phyloP scores from a whole-genome alignment of 2,329 filamentous ascomycete genomes.

The Akanthomyces muscarius region DNA sequence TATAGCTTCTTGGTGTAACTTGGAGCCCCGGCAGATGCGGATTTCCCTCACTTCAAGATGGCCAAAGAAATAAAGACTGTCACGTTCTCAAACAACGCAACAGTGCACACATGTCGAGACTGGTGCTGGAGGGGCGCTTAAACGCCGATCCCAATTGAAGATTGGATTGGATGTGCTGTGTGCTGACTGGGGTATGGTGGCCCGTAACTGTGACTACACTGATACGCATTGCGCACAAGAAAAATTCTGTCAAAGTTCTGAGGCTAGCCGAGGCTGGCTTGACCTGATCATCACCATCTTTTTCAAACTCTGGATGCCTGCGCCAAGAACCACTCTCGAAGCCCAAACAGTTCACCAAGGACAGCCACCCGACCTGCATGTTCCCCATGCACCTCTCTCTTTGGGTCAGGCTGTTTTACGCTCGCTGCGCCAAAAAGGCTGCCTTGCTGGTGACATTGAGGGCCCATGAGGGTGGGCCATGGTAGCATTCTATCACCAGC shows the following conservation, averaged over 20 bases:
- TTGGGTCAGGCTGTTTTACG: conserved; percentile 7
- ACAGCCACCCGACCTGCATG: neutral
- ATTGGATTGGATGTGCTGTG: neutral
- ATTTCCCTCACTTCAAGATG: neutral
- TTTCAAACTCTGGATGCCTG: neutral
- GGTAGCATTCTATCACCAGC: neutral
- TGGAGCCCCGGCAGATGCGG: conserved; percentile 2
- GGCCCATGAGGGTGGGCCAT: neutral
- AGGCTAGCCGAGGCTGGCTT: conserved; percentile 12
- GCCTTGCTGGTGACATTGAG: neutral
- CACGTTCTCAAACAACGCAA: neutral
- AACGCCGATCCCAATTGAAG: conserved; percentile 15
- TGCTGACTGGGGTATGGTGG: neutral
- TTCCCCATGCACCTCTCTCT: neutral
- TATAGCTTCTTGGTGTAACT: neutral
- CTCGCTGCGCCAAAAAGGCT: neutral
- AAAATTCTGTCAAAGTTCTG: neutral
- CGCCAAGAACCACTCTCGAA: neutral
- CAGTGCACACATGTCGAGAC: conserved; percentile 5
- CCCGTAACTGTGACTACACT: neutral
- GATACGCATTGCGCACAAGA: neutral
- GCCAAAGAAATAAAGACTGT: neutral
- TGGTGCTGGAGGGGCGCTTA: neutral
- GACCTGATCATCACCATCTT: neutral
- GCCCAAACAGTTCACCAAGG: neutral